phyloP scores from a whole-genome alignment of 129 eudicot species.

The Flaveria bidentis region DNA sequence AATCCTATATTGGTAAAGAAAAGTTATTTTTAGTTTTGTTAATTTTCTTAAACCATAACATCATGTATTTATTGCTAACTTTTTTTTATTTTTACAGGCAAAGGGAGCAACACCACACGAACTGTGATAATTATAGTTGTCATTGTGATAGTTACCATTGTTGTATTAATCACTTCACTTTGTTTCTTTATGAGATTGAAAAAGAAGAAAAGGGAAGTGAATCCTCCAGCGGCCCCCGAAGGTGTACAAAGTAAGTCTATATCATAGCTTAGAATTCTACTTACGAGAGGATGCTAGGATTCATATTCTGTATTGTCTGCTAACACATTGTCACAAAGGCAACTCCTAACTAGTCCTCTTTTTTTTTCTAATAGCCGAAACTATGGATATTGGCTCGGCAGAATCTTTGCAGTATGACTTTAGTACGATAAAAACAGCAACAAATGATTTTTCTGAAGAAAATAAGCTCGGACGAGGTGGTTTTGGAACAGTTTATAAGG shows the following conservation, averaged over 20 bases:
- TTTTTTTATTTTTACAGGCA: not conserved
- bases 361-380: not conserved
- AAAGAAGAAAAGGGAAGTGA: not conserved
- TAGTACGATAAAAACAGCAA: not conserved
- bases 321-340: not conserved
- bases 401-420: conserved; percentile 8
- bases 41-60: not conserved
- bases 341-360: not conserved
- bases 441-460: conserved; percentile 6
- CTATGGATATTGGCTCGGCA: not conserved
- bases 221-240: not conserved
- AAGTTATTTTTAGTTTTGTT: not conserved
- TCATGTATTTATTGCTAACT: not conserved
- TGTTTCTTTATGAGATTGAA: not conserved
- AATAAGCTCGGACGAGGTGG: conserved; percentile 13
- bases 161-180: not conserved
- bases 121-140: not conserved
- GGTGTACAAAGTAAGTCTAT: not conserved
- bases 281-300: not conserved
- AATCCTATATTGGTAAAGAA: not conserved
- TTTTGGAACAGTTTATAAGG: conserved; percentile 11
- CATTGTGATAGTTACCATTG: not conserved
- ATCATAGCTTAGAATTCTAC: not conserved
- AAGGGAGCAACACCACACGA: not conserved
- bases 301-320: not conserved